A percentile compares a stretch with the other conserved stretches of the same genome.
Conservation (phyloP, 2,329 filamentous ascomycete genomes). For the Chaetothyriales sp. region DNA sequence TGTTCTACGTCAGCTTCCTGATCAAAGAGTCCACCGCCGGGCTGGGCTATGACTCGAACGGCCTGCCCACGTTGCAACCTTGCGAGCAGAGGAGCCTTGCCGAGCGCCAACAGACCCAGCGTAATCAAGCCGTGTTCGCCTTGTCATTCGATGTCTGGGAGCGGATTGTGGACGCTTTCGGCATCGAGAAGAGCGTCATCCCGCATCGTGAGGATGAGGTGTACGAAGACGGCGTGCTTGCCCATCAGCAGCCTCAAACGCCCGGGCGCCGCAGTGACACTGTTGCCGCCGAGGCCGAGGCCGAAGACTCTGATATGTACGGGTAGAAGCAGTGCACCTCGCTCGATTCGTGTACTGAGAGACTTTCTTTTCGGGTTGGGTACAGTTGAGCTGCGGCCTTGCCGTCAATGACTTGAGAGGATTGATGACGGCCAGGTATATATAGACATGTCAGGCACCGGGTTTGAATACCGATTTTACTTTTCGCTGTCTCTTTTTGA, state of each 20-base stretch:
- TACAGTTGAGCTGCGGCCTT: background rate
- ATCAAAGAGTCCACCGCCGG: conserved; percentile 72
- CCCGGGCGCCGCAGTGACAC: background rate
- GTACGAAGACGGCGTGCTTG: conserved; percentile 32
- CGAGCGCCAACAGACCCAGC: conserved; percentile 32
- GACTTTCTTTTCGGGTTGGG: background rate
- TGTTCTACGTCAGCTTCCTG: conserved; percentile 93
- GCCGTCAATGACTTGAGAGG: too few relatives aligned
- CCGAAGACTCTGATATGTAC: background rate
- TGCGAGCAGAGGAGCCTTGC: conserved; percentile 34
- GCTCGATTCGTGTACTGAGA: background rate
- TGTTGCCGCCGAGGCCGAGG: background rate
- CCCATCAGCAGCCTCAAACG: conserved; percentile 19
- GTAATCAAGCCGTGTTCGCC: conserved; percentile 77
- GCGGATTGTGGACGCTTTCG: conserved; percentile 60
- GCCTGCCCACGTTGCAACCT: conserved; percentile 56
- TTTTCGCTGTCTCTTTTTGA: too few relatives aligned
- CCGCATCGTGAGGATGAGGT: conserved; percentile 58
- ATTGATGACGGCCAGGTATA: too few relatives aligned
- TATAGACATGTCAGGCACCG: too few relatives aligned
- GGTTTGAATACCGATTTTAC: too few relatives aligned
- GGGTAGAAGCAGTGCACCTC: conserved; percentile 18
- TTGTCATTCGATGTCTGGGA: conserved; percentile 78
- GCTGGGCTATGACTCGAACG: conserved; percentile 58
- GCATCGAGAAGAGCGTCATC: conserved; percentile 70